Evolutionary conservation across 1,139 yeast species (phyloP), one percentile per base, ranked within the genome.

Genomic region (Kluyveromyces sp.): DNA sequence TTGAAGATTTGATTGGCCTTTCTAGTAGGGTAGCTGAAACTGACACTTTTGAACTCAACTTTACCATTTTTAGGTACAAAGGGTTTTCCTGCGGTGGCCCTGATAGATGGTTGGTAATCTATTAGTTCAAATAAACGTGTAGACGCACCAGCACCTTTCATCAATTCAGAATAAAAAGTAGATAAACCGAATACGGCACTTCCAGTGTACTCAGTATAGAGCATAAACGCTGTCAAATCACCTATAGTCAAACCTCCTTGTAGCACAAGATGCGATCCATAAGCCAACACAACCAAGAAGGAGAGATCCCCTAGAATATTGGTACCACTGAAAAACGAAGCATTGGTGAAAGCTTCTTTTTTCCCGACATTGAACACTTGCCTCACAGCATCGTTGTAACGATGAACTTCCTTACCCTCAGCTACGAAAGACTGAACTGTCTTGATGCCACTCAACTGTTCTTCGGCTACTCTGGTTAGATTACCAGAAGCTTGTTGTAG

Each of bases 111-210:
- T 46, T 78, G 68, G 61, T 83, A 76, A 53, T 88, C 96, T 41
- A 83, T 75, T 40, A 92, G 70, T 64, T 92, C 97, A 67, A 92
- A 92, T 43, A 92, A 69, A 50, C 98, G 74, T 44, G 94, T 84
- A 0, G 96, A 94, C 0, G 97, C 97, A 48, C 98, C 98, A 6
- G 89, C 83, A 40, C 96, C 97, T 67, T 89, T 92, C 95, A 92
- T 89, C 47, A 89, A 68, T 60, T 92, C 97, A 1, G 95, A 83
- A 58, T 88, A 89, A 61, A 89, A 89, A 48, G 83, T 83, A 0
- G 96, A 92, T 35, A 92, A 65, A 1, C 96, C 96, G 62, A 84
- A 85, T 30, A 89, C 85, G 0, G 96, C 85, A 43, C 82, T 74
- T 3, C 96, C 96, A 1, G 96, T 86, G 60, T 86, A 89, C 34